These are phyloP conservation scores for Nephelium lappaceum DNA, from an alignment of 345 rosid genomes.

Conservation along the genomic window DNA sequence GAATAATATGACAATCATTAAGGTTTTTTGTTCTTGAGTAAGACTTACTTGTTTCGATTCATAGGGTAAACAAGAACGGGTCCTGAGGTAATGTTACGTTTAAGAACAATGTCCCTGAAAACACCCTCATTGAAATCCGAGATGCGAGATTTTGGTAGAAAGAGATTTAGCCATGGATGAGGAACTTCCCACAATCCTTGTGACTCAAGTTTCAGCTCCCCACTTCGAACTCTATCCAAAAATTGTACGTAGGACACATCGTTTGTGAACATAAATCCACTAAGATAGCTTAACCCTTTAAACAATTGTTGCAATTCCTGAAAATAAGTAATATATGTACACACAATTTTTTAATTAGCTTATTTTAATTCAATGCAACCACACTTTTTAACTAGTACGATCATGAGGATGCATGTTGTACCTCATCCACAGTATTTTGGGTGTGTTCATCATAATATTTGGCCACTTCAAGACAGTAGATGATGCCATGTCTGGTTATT, in stretches of 20 bases:
- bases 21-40: not conserved
- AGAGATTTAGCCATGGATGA: slow-evolving; percentile 94
- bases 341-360: too few species aligned
- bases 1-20: not conserved
- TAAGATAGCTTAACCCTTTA: slow-evolving; percentile 31
- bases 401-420: slow-evolving; percentile 10
- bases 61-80: slow-evolving; percentile 81
- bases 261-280: slow-evolving; percentile 42
- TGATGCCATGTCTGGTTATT: slow-evolving; percentile 49
- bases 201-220: slow-evolving; percentile 62
- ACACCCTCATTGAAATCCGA: slow-evolving; percentile 65
- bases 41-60: slow-evolving; percentile 65
- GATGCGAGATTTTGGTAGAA: slow-evolving; percentile 73
- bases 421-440: slow-evolving; percentile 44
- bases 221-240: slow-evolving; percentile 73
- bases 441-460: slow-evolving; percentile 56
- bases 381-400: not conserved
- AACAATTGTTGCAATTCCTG: slow-evolving; percentile 45
- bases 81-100: slow-evolving; percentile 64
- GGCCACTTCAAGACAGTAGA: slow-evolving; percentile 77
- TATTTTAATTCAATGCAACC: not conserved
- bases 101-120: slow-evolving; percentile 63
- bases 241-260: slow-evolving; percentile 57
- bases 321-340: not conserved
- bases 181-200: slow-evolving; percentile 92